Evolutionary conservation across 371 early-diverging fungal genomes (phyloP), one percentile per base, ranked within the genome.

Genomic region (Rhizopus microsporus): DNA sequence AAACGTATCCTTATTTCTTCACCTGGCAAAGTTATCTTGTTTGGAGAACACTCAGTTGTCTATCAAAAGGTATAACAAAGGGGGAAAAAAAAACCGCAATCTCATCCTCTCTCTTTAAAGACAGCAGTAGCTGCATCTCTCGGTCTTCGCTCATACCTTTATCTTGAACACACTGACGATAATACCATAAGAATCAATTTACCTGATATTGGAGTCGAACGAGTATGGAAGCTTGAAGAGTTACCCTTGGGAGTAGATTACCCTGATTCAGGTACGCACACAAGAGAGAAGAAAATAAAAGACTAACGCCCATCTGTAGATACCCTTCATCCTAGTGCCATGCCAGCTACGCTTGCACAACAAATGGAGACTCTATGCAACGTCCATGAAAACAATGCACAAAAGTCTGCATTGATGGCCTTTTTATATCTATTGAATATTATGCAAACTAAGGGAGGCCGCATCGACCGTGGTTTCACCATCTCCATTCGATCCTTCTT

Each of bases 1-100:
- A 55, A 65, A 30, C 68, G 63, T 39, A 34, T 71, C 8, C 59
- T 77, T 16, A 73, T 88, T 17, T 91, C 91, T 43, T 91, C 96
- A 7, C 99, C 99, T 0, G 99, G 95, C 53, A 98, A 98, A 72
- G 90, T 93, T 59, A 98, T 98, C 60, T 68, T 97, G 48, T 96
- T 97, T 83, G 99, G 99, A 47, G 99, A 98, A 65, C 99, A 98
- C 61, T 93, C 96, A 1, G 98, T 96, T 10, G 98, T 98, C 17
- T 93, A 98, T 68, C 91, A 93, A 62, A 95, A 95, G 85, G 93
- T 92, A 76, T 29, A 9, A 30, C n/a, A 51, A 37, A 54, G 54
- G n/a, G n/a, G n/a, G n/a, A n/a, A 46, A 51, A 45, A 7, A n/a
- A n/a, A 5, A 32, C 38, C 30, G 7, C 29, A 9, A 17, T 44